Evolutionary conservation across 768 basidiomycete genomes (phyloP), one percentile per base, ranked within the genome.

Genomic region (Mrakia blollopis): DNA sequence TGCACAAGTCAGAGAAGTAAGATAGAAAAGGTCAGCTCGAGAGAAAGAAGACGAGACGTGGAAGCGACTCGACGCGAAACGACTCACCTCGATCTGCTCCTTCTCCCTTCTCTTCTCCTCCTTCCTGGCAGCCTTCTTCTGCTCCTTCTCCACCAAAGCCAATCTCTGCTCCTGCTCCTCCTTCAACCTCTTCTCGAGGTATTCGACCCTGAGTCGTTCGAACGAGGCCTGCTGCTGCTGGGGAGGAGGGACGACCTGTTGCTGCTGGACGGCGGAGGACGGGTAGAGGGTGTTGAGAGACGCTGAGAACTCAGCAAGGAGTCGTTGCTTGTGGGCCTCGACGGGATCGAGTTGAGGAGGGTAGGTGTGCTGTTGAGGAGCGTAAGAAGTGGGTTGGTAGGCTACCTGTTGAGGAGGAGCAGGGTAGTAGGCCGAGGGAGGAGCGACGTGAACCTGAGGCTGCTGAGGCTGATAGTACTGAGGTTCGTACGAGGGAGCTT

Each of bases 301-400:
- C 41, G 30, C 44, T 30, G 70, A 47, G 54, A 71, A 35, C 30
- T 71, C 70, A 47, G 28, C 47, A 50, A 71, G 70, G 30, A 71
- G 50, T 3, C 50, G 32, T 5, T 71, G 70, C 25, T 52, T 71
- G 70, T 54, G 70, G 9, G 70, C 50, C 16, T 47, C 70, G 70
- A 71, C 16, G 30, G 28, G 28, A 37, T 71, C 70, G 47, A 32
- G 28, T 9, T 65, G 62, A 21, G 18, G 52, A 54, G 57, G 57
- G 28, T 25, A 28, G 2, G 57, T 8, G 57, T 57, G 23, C 25
- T 57, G 23, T 23, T 52, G 57, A 57, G 57, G 52, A 54, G 52
- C 52, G 52, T 54, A 54, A n/a, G 25, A 25, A 10, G 52, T 10
- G 52, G 52, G 57, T 57, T 57, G 57, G 25, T 57, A 28, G 57